A percentile compares a stretch with the other conserved stretches of the same genome.
These are phyloP conservation scores for Termitomyces sp. DNA, from an alignment of 768 basidiomycete species.

Conservation along the genomic window DNA sequence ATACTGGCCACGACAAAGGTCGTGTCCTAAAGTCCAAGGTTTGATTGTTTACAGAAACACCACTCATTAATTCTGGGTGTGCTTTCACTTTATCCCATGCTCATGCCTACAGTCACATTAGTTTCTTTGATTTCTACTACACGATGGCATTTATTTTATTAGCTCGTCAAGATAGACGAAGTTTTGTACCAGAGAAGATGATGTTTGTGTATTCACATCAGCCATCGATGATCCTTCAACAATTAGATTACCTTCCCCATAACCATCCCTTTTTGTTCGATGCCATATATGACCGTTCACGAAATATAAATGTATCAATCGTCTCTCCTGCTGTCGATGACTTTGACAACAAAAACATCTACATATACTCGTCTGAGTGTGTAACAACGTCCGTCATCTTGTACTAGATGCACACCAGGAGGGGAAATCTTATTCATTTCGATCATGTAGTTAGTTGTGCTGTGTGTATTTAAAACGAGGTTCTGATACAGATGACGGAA, in stretches of 20 bases:
- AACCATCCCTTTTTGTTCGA: background rate
- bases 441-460: too few relatives aligned
- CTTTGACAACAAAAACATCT: too few relatives aligned
- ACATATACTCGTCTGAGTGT: too few relatives aligned
- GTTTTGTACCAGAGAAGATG: constrained; percentile 2
- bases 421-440: too few relatives aligned
- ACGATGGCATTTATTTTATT: constrained; percentile 2
- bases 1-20: constrained; percentile 10
- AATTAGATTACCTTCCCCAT: background rate
- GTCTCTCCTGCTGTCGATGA: too few relatives aligned
- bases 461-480: too few relatives aligned
- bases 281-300: constrained; percentile 6
- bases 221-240: background rate
- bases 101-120: constrained; percentile 3
- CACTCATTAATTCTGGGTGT: background rate
- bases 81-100: background rate
- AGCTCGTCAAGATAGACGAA: background rate
- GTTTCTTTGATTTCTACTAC: background rate
- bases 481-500: too few relatives aligned
- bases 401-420: too few relatives aligned
- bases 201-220: background rate
- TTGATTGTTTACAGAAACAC: background rate
- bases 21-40: constrained; percentile 1
- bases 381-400: too few relatives aligned
- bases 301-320: constrained; percentile 7